Percentiles rank a stretch among this genome's conserved stretches.
These are phyloP conservation scores for Adiantum capillusveneris DNA, from an alignment of 75 land plant genomes.

Conservation along the genomic window DNA sequence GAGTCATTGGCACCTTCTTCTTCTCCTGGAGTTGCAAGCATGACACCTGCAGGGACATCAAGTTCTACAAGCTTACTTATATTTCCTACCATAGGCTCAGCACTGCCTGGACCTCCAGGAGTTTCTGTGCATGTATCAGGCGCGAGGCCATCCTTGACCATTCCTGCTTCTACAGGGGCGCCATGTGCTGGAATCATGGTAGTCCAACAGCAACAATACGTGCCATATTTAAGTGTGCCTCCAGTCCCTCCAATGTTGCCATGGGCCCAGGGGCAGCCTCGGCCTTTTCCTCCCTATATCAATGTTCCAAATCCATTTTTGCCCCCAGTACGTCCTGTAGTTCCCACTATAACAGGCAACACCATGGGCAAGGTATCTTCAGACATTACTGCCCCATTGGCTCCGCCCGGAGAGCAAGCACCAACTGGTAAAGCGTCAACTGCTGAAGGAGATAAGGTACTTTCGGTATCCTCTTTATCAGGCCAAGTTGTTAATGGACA, in stretches of 20 bases:
- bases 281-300: constrained; percentile 1
- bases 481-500: constrained; percentile 1
- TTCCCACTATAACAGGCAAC: background rate
- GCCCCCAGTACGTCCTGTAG: constrained; percentile 5
- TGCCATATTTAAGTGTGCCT: constrained; percentile 5
- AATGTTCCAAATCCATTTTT: constrained; percentile 9
- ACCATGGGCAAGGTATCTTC: constrained; percentile 1
- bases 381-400: constrained; percentile 1
- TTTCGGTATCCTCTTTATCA: background rate
- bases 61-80: too few relatives aligned
- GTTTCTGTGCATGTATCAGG: background rate
- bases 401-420: constrained; percentile 11
- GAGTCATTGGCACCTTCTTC: too few relatives aligned
- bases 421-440: background rate
- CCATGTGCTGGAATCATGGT: constrained; percentile 11
- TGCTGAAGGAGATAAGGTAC: background rate
- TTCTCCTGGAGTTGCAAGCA: too few relatives aligned
- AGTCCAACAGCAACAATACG: background rate
- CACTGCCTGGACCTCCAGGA: constrained; percentile 18
- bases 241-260: constrained; percentile 12
- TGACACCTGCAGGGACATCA: too few relatives aligned
- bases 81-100: constrained; percentile 40
- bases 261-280: constrained; percentile 9
- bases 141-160: constrained; percentile 3
- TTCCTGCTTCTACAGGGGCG: constrained; percentile 2